Evolutionary conservation across 768 basidiomycete genomes (phyloP).

Genomic region (Tulasnella sp.): DNA sequence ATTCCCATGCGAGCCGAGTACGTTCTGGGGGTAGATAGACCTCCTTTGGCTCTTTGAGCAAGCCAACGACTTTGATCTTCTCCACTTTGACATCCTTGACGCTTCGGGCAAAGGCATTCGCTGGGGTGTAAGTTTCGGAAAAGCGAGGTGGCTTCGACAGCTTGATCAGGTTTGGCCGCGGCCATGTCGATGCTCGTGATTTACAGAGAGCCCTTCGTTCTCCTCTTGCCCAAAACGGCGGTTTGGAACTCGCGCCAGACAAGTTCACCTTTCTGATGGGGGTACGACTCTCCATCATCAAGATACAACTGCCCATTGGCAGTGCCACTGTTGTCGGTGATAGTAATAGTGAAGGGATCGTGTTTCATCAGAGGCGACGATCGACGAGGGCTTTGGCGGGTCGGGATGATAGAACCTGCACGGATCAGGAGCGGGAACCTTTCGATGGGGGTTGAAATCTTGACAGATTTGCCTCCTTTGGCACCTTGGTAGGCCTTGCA

Average conservation of each 20-base stretch:
- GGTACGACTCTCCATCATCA: slow-evolving; percentile 85
- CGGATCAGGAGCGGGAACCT: slow-evolving; percentile 80
- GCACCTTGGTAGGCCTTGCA: slow-evolving; percentile 60
- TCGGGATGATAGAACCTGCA: slow-evolving; percentile 83
- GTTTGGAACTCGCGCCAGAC: slow-evolving; percentile 72
- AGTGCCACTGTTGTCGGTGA: slow-evolving; percentile 51
- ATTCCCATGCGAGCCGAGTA: neutral
- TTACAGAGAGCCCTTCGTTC: slow-evolving; percentile 36
- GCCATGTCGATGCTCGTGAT: slow-evolving; percentile 50
- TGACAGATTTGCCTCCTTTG: slow-evolving; percentile 56
- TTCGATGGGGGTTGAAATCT: slow-evolving; percentile 69
- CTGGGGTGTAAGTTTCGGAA: slow-evolving; percentile 40
- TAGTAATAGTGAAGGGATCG: slow-evolving; percentile 87
- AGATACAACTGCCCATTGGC: slow-evolving; percentile 87
- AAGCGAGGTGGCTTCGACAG: slow-evolving; percentile 47
- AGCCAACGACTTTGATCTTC: slow-evolving; percentile 69
- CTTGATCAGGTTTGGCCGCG: slow-evolving; percentile 35
- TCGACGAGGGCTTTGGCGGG: slow-evolving; percentile 78
- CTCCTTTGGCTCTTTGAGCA: slow-evolving; percentile 51
- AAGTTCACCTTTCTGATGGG: slow-evolving; percentile 65
- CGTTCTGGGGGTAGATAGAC: slow-evolving; percentile 31
- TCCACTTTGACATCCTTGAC: slow-evolving; percentile 71
- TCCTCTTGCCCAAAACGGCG: slow-evolving; percentile 31
- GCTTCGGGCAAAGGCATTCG: slow-evolving; percentile 61
- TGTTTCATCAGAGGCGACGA: slow-evolving; percentile 79